A percentile compares a stretch with the other conserved stretches of the same genome.
Conservation (phyloP, 192 early-diverging fungal species). For the Funneliformis geosporum region DNA sequence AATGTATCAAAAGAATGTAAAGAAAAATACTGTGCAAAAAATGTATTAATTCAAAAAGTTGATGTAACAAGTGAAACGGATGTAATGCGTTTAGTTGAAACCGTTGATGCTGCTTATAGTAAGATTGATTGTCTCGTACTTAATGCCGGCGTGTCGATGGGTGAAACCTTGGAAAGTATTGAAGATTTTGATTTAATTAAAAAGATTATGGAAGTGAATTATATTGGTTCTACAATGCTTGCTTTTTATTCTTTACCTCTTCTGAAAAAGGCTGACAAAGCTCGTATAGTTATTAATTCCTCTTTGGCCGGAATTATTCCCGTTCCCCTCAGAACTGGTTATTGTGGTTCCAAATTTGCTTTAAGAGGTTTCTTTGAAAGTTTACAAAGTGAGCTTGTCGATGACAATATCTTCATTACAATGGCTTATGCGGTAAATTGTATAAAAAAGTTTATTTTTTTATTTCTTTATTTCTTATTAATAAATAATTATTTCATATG, state of each 20-base stretch:
- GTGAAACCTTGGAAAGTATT: slow-evolving; percentile 10
- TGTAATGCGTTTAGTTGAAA: background rate
- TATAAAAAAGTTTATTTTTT: background rate
- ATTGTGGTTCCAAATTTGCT: slow-evolving; percentile 21
- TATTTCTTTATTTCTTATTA: background rate
- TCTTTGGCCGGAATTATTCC: background rate
- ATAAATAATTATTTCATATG: background rate
- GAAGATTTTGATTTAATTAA: background rate
- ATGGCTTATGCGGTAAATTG: slow-evolving; percentile 21
- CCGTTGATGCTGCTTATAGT: background rate
- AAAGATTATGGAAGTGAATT: slow-evolving; percentile 20
- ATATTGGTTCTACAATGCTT: background rate
- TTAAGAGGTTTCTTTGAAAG: slow-evolving; percentile 27
- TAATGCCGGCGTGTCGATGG: slow-evolving; percentile 29
- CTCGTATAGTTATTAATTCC: background rate
- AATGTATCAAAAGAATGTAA: slow-evolving; percentile 1
- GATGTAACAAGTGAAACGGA: slow-evolving; percentile 14
- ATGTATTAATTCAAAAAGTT: background rate
- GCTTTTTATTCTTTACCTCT: slow-evolving; percentile 17
- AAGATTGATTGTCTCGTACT: slow-evolving; percentile 23
- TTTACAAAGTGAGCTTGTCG: slow-evolving; percentile 6
- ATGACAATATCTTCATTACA: slow-evolving; percentile 5
- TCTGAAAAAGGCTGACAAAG: slow-evolving; percentile 2
- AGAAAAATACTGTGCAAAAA: background rate
- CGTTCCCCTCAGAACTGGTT: slow-evolving; percentile 4